These are phyloP conservation scores for Xylaria sp. DNA, from an alignment of 2,329 filamentous ascomycete species.

Conservation along the genomic window DNA sequence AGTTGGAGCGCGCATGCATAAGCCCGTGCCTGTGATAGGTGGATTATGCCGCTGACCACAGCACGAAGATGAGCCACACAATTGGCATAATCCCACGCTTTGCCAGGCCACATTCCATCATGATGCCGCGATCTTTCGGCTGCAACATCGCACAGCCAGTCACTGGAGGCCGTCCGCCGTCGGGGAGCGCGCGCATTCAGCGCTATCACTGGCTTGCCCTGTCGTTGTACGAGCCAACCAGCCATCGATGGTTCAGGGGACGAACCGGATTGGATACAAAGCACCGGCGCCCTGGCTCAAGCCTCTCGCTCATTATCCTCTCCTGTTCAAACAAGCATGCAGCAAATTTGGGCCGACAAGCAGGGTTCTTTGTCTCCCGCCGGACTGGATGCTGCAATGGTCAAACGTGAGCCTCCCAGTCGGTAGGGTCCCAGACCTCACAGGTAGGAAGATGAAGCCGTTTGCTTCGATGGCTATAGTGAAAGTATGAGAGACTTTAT, in stretches of 20 bases:
- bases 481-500: conserved; percentile 15
- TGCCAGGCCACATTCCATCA: conserved; percentile 29
- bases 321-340: background rate
- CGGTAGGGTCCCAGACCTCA: conserved; percentile 20
- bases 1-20: conserved; percentile 33
- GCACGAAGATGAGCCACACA: conserved; percentile 38
- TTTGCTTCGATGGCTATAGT: background rate
- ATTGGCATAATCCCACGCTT: conserved; percentile 39
- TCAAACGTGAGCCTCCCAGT: conserved; percentile 21
- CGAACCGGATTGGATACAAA: conserved; percentile 35
- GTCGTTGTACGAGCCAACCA: conserved; percentile 33
- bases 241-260: conserved; percentile 17
- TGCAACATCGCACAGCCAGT: conserved; percentile 43
- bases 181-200: conserved; percentile 23
- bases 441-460: conserved; percentile 6
- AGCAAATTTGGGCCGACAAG: conserved; percentile 2
- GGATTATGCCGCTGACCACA: conserved; percentile 37
- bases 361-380: conserved; percentile 10
- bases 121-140: conserved; percentile 31
- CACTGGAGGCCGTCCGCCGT: conserved; percentile 36
- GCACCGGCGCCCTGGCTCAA: conserved; percentile 29
- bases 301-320: conserved; percentile 14
- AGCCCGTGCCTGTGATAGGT: conserved; percentile 38
- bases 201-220: conserved; percentile 27
- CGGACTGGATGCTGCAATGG: conserved; percentile 11